These are phyloP conservation scores for Monosporascus sp. DNA, from an alignment of 2,329 filamentous ascomycete species.

Conservation along the genomic window DNA sequence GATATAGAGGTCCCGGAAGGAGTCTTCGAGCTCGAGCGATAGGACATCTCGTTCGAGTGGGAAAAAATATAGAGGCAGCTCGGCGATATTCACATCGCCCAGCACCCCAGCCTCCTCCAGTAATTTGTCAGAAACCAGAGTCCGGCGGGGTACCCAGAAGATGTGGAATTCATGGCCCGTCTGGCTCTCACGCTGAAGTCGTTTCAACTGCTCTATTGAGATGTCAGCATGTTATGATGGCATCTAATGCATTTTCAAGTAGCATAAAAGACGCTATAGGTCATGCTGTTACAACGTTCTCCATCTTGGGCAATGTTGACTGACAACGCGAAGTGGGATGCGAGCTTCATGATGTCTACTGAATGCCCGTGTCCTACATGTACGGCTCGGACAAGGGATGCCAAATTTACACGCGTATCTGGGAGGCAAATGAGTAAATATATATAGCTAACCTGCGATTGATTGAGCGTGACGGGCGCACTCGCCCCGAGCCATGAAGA, in stretches of 20 bases:
- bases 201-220: conserved; percentile 76
- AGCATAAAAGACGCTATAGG: conserved; percentile 34
- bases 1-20: conserved; percentile 83
- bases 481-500: conserved; percentile 90
- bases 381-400: neutral
- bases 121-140: conserved; percentile 83
- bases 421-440: conserved; percentile 1
- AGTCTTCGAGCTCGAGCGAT: conserved; percentile 82
- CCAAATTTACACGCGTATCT: neutral
- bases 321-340: conserved; percentile 45
- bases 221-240: conserved; percentile 57
- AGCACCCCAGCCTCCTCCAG: conserved; percentile 90
- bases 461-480: conserved; percentile 75
- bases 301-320: conserved; percentile 48
- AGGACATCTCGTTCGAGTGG: conserved; percentile 87
- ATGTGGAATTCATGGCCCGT: conserved; percentile 94
- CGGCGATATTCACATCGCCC: conserved; percentile 83
- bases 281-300: conserved; percentile 28
- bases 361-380: conserved; percentile 2
- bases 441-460: conserved; percentile 70
- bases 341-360: conserved; percentile 10
- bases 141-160: conserved; percentile 91
- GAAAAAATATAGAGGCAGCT: conserved; percentile 85
- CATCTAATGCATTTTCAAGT: conserved; percentile 30
- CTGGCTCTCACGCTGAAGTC: conserved; percentile 79